A percentile compares a stretch with the other conserved stretches of the same genome.
These are phyloP conservation scores for Cutaneotrichosporon sp. DNA, from an alignment of 1,284 basidiomycete genomes.

Conservation along the genomic window DNA sequence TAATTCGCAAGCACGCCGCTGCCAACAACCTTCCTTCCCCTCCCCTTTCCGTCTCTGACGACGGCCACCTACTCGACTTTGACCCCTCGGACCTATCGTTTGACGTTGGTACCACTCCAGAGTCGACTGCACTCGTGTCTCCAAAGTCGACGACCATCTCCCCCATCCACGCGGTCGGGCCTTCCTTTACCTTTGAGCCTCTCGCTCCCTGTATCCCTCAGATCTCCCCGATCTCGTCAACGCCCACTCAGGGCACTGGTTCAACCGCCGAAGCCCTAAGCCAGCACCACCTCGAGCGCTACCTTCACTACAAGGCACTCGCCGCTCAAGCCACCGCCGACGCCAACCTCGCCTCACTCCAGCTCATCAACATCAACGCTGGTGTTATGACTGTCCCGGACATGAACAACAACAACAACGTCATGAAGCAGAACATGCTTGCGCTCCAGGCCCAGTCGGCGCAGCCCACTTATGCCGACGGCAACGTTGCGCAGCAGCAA, in stretches of 20 bases:
- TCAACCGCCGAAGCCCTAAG: slow-evolving; percentile 38
- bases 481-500: slow-evolving; percentile 5
- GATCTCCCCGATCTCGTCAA: slow-evolving; percentile 10
- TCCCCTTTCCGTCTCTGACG: slow-evolving; percentile 32
- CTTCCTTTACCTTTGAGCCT: slow-evolving; percentile 21
- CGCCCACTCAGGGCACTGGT: neutral
- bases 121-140: slow-evolving; percentile 36
- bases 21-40: slow-evolving; percentile 30
- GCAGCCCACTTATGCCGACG: slow-evolving; percentile 14
- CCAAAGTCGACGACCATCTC: slow-evolving; percentile 27
- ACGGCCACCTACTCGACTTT: slow-evolving; percentile 29
- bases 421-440: slow-evolving; percentile 32
- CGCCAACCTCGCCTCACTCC: slow-evolving; percentile 20
- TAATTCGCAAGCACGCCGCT: neutral
- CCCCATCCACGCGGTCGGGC: slow-evolving; percentile 10
- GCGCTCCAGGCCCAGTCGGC: slow-evolving; percentile 32
- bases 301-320: slow-evolving; percentile 48
- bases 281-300: slow-evolving; percentile 47
- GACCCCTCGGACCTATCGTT: slow-evolving; percentile 30
- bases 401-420: slow-evolving; percentile 25
- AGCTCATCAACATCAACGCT: slow-evolving; percentile 28
- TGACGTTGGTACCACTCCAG: slow-evolving; percentile 28
- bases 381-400: slow-evolving; percentile 24
- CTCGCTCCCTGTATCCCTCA: neutral
- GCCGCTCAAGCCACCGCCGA: slow-evolving; percentile 44